Conservation (phyloP, 805 yeast species). For the Starmera amethionina region DNA sequence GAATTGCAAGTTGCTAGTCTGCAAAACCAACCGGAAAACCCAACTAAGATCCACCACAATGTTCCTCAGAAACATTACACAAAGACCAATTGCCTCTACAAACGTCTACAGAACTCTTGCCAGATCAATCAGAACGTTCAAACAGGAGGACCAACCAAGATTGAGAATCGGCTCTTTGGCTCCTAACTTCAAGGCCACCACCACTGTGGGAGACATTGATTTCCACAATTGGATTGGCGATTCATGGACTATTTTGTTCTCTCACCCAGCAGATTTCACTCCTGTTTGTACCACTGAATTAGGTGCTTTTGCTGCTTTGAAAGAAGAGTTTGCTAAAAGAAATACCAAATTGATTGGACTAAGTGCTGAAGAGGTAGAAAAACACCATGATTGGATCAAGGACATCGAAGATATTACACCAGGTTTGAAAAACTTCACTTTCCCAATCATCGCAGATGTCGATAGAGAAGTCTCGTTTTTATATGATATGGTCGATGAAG, state of each 20-base stretch:
- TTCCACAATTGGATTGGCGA: constrained; percentile 84
- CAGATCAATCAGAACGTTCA: constrained; percentile 35
- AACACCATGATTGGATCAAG: constrained; percentile 79
- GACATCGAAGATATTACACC: constrained; percentile 81
- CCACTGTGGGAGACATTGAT: constrained; percentile 74
- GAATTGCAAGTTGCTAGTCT: no score
- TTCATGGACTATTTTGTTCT: constrained; percentile 81
- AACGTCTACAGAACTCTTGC: constrained; percentile 8
- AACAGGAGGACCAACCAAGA: constrained; percentile 47
- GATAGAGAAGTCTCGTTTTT: constrained; percentile 75
- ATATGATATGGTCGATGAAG: constrained; percentile 84
- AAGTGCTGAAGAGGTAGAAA: constrained; percentile 74
- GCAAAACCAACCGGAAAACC: no score
- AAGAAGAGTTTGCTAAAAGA: constrained; percentile 82
- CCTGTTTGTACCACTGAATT: constrained; percentile 96
- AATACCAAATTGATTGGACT: constrained; percentile 83
- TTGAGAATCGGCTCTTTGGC: constrained; percentile 76
- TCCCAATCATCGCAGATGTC: constrained; percentile 88
- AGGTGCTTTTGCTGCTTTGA: constrained; percentile 85
- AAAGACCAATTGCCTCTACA: no score
- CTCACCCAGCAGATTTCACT: constrained; percentile 95
- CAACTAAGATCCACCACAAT: no score
- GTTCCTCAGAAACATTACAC: no score
- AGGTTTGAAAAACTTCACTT: constrained; percentile 58
- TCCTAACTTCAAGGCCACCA: constrained; percentile 78